Evolutionary conservation across 2,329 filamentous ascomycete genomes (phyloP).

Genomic region (Madurella mycetomatis): DNA sequence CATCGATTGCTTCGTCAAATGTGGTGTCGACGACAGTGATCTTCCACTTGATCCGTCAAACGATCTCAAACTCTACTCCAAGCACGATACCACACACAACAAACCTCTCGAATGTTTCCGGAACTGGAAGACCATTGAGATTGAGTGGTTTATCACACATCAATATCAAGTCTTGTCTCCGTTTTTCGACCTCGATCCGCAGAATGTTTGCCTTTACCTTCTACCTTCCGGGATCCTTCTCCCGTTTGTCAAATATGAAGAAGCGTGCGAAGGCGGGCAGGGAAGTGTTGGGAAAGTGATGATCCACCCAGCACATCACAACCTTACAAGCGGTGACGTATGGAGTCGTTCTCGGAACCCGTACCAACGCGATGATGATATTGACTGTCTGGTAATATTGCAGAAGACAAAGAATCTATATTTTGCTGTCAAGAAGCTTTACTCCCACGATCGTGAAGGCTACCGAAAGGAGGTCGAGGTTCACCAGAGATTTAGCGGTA

Average conservation of each 20-base stretch:
- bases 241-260: background rate
- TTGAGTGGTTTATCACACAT: background rate
- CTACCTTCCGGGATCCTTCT: background rate
- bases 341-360: no score
- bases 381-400: no score
- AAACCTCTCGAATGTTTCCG: background rate
- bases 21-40: background rate
- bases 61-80: no score
- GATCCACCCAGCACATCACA: background rate
- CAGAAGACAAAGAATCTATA: background rate
- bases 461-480: background rate
- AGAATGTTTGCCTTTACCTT: background rate
- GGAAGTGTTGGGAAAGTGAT: background rate
- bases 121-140: background rate
- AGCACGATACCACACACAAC: background rate
- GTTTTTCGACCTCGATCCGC: background rate
- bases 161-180: background rate
- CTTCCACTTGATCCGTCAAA: no score
- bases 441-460: no score
- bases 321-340: background rate
- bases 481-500: background rate
- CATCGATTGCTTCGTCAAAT: background rate
- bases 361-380: no score
- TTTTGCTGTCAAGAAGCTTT: background rate
- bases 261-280: background rate